Evolutionary conservation across 768 basidiomycete species (phyloP).

Genomic region (Krasilnikovozyma curviuscula): DNA sequence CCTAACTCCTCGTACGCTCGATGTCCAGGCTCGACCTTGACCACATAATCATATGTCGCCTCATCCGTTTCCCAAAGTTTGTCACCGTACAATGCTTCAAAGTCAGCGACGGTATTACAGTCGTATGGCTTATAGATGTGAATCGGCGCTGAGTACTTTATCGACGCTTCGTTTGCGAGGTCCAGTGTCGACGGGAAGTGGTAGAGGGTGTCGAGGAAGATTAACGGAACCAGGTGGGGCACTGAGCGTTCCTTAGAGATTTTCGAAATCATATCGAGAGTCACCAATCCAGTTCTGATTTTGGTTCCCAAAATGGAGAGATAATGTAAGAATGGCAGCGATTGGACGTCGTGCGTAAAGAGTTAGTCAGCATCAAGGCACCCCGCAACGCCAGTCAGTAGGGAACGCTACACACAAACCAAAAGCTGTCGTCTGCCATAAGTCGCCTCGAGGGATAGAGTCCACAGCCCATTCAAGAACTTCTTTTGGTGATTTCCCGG

Average conservation of each 20-base stretch:
- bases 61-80: constrained; percentile 77
- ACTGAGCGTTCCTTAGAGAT: constrained; percentile 33
- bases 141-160: constrained; percentile 50
- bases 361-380: neutral
- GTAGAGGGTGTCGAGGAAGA: constrained; percentile 92
- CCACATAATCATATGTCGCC: constrained; percentile 66
- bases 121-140: constrained; percentile 51
- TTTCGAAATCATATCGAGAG: constrained; percentile 84
- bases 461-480: constrained; percentile 71
- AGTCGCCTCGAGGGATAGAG: constrained; percentile 40
- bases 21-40: constrained; percentile 89
- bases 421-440: constrained; percentile 91
- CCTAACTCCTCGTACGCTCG: constrained; percentile 62
- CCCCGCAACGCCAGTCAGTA: neutral
- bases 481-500: constrained; percentile 52
- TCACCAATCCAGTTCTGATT: constrained; percentile 57
- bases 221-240: constrained; percentile 42
- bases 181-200: constrained; percentile 87
- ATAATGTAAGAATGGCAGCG: neutral
- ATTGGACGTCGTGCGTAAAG: neutral
- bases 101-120: constrained; percentile 41
- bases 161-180: constrained; percentile 62
- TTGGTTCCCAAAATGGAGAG: neutral
- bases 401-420: constrained; percentile 37
- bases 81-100: constrained; percentile 60